Evolutionary conservation across 2,329 filamentous ascomycete genomes (phyloP).

Genomic region (Beauveria varroae): DNA sequence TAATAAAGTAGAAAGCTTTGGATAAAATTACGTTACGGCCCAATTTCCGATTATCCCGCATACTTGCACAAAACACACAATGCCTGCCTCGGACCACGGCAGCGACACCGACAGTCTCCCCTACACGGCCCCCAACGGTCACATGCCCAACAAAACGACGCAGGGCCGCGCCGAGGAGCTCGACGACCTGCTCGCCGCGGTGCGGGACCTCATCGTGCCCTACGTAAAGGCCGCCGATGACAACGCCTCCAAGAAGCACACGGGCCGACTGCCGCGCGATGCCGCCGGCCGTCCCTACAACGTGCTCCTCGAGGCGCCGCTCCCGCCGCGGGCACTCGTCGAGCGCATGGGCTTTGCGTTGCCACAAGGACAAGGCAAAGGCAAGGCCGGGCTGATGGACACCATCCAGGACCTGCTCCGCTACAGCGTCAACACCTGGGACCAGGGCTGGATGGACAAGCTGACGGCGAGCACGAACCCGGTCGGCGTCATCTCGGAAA

Average conservation of each 20-base stretch:
- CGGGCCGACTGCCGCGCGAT: slow-evolving; percentile 32
- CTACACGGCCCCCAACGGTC: neutral
- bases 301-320: slow-evolving; percentile 50
- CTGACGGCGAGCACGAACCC: slow-evolving; percentile 86
- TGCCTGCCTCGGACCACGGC: slow-evolving; percentile 9
- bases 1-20: neutral
- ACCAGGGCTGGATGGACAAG: slow-evolving; percentile 94
- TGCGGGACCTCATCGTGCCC: slow-evolving; percentile 60
- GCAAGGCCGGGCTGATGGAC: slow-evolving; percentile 66
- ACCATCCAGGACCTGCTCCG: slow-evolving; percentile 63
- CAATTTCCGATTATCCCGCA: neutral
- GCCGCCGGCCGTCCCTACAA: slow-evolving; percentile 39
- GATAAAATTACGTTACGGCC: neutral
- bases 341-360: slow-evolving; percentile 51
- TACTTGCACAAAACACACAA: neutral
- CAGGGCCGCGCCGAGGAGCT: slow-evolving; percentile 9
- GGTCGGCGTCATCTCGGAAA: slow-evolving; percentile 79
- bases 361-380: slow-evolving; percentile 45
- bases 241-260: slow-evolving; percentile 42
- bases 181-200: slow-evolving; percentile 56
- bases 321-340: slow-evolving; percentile 50
- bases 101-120: slow-evolving; percentile 4
- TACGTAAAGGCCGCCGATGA: slow-evolving; percentile 64
- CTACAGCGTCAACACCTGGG: slow-evolving; percentile 95
- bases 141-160: neutral